phyloP scores from a whole-genome alignment of 768 basidiomycete genomes.

The Tulasnella calospora region DNA sequence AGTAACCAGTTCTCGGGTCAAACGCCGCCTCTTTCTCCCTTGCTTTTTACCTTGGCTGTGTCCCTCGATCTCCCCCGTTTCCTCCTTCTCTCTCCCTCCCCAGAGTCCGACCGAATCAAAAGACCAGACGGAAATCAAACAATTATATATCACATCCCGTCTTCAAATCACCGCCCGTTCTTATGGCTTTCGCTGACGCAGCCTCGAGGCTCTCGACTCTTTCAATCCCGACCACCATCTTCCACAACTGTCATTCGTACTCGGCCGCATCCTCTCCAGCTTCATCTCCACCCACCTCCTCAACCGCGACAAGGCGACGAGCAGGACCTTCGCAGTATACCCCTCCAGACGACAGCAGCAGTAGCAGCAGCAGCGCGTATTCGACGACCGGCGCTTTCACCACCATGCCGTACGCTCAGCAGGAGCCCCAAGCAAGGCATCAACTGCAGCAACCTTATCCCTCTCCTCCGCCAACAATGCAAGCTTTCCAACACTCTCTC shows the following conservation, averaged over 20 bases:
- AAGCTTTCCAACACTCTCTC: constrained; percentile 3
- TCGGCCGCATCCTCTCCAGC: neutral
- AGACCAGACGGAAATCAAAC: neutral
- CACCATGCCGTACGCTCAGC: neutral
- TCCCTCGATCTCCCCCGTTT: constrained; percentile 4
- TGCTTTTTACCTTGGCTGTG: constrained; percentile 8
- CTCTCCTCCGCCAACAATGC: neutral
- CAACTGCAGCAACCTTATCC: neutral
- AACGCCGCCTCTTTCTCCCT: neutral
- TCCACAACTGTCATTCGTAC: neutral
- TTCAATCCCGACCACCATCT: constrained; percentile 5
- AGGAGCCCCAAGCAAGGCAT: neutral
- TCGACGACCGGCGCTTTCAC: neutral
- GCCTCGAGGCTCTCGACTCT: constrained; percentile 7
- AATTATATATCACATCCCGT: neutral
- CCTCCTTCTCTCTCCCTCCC: neutral
- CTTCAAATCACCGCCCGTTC: neutral
- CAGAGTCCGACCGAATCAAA: neutral
- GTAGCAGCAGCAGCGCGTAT: neutral
- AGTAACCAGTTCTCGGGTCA: neutral
- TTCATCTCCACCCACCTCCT: neutral
- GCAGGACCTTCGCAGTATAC: neutral
- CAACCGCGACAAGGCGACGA: neutral
- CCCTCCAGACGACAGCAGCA: neutral
- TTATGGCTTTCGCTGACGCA: neutral